phyloP scores from a whole-genome alignment of 2,329 filamentous ascomycete genomes.

The Pyrenophora teres region DNA sequence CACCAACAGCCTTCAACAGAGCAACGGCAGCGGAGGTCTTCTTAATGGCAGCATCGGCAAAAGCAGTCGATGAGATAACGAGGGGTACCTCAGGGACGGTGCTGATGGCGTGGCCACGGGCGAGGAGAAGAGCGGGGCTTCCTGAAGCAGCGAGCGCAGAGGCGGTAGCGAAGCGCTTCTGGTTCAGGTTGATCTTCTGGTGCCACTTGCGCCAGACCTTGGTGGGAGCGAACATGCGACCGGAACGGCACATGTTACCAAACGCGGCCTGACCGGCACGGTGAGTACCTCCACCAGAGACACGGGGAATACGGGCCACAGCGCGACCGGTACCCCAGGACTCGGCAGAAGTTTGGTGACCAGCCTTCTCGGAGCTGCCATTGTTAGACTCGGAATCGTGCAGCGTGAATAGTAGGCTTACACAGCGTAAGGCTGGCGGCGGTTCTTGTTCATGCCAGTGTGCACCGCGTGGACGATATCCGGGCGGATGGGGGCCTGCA shows the following conservation, averaged over 20 bases:
- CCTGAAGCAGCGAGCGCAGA: slow-evolving; percentile 97
- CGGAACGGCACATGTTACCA: slow-evolving; percentile 99
- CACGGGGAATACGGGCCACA: slow-evolving; percentile 99
- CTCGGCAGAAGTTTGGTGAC: slow-evolving; percentile 99
- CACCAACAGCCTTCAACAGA: slow-evolving; percentile 90
- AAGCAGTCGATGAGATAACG: slow-evolving; percentile 88
- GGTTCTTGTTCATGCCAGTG: slow-evolving; percentile 99
- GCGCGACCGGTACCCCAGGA: slow-evolving; percentile 99
- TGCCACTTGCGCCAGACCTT: slow-evolving; percentile 99
- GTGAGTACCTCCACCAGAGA: slow-evolving; percentile 99
- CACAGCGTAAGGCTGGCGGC: slow-evolving; percentile 98
- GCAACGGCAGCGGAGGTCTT: slow-evolving; percentile 87
- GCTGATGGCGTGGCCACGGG: slow-evolving; percentile 94
- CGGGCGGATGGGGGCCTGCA: slow-evolving; percentile 83
- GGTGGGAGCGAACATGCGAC: slow-evolving; percentile 99
- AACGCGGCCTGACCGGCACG: slow-evolving; percentile 99
- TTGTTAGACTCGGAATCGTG: slow-evolving; percentile 23
- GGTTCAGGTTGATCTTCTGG: slow-evolving; percentile 98
- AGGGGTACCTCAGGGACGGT: slow-evolving; percentile 95
- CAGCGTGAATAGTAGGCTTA: slow-evolving; percentile 53
- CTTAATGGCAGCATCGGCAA: slow-evolving; percentile 76
- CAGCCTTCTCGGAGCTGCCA: slow-evolving; percentile 82
- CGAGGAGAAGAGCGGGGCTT: slow-evolving; percentile 90
- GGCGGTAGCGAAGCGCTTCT: slow-evolving; percentile 98
- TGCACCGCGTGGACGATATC: slow-evolving; percentile 99